Conservation (phyloP, 495 filamentous ascomycete genomes). For the Margaritispora aquatica region DNA sequence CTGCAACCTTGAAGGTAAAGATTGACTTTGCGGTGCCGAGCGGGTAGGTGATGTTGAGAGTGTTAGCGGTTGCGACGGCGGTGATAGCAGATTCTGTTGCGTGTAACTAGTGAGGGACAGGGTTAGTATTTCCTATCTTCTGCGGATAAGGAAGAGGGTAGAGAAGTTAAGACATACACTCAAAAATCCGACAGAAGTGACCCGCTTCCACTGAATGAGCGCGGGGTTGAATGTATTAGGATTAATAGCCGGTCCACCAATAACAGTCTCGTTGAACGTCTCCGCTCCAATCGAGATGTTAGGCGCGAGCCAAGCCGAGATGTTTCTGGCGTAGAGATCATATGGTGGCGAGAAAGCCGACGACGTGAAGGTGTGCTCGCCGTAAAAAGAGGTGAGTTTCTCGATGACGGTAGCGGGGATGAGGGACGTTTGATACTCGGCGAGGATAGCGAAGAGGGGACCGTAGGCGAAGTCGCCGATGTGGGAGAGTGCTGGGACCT, state of each 20-base stretch:
- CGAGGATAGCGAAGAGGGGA: conserved; percentile 30
- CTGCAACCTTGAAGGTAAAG: conserved; percentile 16
- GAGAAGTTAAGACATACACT: conserved; percentile 2
- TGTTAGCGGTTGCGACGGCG: conserved; percentile 26
- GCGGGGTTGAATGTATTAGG: conserved; percentile 32
- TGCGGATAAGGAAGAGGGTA: neutral
- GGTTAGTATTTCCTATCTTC: neutral
- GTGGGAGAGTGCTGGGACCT: conserved; percentile 30
- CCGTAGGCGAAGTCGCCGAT: conserved; percentile 34
- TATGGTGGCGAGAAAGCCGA: conserved; percentile 34
- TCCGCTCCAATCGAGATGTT: conserved; percentile 35
- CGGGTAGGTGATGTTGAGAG: conserved; percentile 33
- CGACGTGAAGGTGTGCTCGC: conserved; percentile 30
- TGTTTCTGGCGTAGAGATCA: conserved; percentile 33
- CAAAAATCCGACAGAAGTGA: conserved; percentile 16
- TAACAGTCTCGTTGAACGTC: conserved; percentile 30
- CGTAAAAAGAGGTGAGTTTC: conserved; percentile 27
- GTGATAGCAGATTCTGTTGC: conserved; percentile 29
- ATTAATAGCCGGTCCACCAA: conserved; percentile 32
- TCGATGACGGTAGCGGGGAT: conserved; percentile 16
- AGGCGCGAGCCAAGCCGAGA: conserved; percentile 33
- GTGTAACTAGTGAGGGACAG: conserved; percentile 6
- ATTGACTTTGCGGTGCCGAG: conserved; percentile 20
- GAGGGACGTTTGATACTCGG: conserved; percentile 26
- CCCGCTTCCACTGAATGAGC: conserved; percentile 35